These are phyloP conservation scores for Cercospora zeina DNA, from an alignment of 2,329 filamentous ascomycete species.

Conservation along the genomic window DNA sequence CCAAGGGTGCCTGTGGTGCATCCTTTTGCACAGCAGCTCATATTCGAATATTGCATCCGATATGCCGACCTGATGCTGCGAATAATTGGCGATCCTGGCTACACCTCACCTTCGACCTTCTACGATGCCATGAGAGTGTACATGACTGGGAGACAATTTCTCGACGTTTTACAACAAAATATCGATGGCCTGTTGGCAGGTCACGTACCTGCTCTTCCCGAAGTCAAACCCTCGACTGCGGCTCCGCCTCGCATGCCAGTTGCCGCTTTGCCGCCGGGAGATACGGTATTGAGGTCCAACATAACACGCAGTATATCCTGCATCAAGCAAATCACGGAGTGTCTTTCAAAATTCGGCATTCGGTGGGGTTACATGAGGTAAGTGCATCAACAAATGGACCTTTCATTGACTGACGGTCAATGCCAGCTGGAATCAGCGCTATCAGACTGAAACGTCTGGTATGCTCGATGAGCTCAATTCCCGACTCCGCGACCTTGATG, in stretches of 20 bases:
- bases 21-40: constrained; percentile 65
- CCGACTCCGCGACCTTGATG: constrained; percentile 41
- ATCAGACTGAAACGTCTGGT: constrained; percentile 47
- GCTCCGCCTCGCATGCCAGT: constrained; percentile 40
- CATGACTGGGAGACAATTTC: constrained; percentile 62
- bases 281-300: constrained; percentile 38
- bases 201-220: constrained; percentile 45
- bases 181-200: constrained; percentile 49
- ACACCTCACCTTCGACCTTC: constrained; percentile 74
- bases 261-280: constrained; percentile 35
- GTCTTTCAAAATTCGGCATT: constrained; percentile 49
- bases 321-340: constrained; percentile 51
- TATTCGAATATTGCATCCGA: constrained; percentile 36
- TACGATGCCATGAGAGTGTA: constrained; percentile 84
- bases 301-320: constrained; percentile 48
- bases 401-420: constrained; percentile 4
- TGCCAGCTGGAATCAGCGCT: constrained; percentile 50
- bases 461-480: constrained; percentile 47
- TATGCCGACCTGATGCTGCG: constrained; percentile 69
- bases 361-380: constrained; percentile 52
- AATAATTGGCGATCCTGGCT: constrained; percentile 60
- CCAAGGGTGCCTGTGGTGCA: constrained; percentile 70
- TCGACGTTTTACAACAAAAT: constrained; percentile 58
- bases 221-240: constrained; percentile 42
- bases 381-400: constrained; percentile 7